Conservation (phyloP, 2,329 filamentous ascomycete genomes). For the Fusarium foetens region DNA sequence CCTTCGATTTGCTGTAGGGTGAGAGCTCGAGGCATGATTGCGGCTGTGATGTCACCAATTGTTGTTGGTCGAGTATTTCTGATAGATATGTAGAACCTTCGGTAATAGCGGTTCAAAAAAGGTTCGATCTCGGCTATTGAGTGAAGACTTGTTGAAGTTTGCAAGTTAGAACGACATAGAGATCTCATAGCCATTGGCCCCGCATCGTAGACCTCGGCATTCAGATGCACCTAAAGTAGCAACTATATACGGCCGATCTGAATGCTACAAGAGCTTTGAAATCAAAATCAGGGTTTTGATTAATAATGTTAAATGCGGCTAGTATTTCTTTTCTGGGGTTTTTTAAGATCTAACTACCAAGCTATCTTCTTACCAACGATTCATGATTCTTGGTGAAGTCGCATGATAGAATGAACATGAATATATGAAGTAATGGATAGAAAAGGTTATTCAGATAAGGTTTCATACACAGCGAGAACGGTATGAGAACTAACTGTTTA, state of each 20-base stretch:
- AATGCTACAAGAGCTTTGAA: neutral
- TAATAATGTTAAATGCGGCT: neutral
- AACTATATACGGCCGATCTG: neutral
- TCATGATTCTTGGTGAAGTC: neutral
- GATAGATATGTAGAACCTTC: neutral
- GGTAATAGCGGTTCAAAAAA: neutral
- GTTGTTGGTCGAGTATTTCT: neutral
- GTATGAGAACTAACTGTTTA: too few species aligned
- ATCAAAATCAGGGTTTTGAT: neutral
- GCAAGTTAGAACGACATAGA: neutral
- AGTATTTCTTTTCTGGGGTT: neutral
- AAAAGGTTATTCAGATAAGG: neutral
- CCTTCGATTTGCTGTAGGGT: conserved; percentile 75
- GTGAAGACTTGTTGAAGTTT: neutral
- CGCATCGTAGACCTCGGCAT: conserved; percentile 24
- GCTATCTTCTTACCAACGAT: neutral
- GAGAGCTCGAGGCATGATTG: conserved; percentile 64
- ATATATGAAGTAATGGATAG: neutral
- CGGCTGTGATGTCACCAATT: neutral
- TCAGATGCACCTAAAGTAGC: neutral
- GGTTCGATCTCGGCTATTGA: neutral
- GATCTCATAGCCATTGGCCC: conserved; percentile 12
- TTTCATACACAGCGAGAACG: neutral
- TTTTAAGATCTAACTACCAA: neutral
- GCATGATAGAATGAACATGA: too few species aligned